Evolutionary conservation across 257 asterid species (phyloP).

Genomic region (Solanum medicagineum): DNA sequence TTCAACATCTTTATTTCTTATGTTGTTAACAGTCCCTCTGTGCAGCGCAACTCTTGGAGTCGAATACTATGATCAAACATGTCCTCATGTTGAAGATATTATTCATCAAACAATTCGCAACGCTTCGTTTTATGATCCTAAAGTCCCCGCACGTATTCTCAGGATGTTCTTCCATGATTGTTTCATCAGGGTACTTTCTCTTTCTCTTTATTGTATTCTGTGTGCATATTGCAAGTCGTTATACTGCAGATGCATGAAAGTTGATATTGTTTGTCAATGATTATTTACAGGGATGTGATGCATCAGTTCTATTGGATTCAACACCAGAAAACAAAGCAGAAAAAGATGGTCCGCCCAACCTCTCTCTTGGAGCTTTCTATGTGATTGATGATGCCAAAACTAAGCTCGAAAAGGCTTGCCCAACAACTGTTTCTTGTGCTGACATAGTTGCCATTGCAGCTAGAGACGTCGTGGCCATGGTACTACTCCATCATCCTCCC

Average conservation of each 20-base stretch:
- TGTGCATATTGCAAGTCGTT: background rate
- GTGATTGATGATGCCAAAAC: slow-evolving; percentile 61
- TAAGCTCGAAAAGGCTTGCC: slow-evolving; percentile 55
- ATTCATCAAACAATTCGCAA: slow-evolving; percentile 29
- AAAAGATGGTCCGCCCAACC: slow-evolving; percentile 70
- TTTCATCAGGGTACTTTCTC: slow-evolving; percentile 42
- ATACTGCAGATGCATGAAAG: too few relatives aligned
- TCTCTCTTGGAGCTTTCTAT: slow-evolving; percentile 51
- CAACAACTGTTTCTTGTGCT: slow-evolving; percentile 66
- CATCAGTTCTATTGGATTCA: slow-evolving; percentile 64
- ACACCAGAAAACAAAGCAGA: slow-evolving; percentile 56
- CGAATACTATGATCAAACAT: slow-evolving; percentile 42
- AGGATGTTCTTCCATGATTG: slow-evolving; percentile 86
- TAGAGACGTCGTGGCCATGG: slow-evolving; percentile 53
- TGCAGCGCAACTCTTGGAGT: slow-evolving; percentile 42
- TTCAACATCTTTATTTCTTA: slow-evolving; percentile 3
- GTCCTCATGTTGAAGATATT: slow-evolving; percentile 59
- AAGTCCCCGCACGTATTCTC: slow-evolving; percentile 62
- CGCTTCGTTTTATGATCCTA: slow-evolving; percentile 37
- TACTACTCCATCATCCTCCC: slow-evolving; percentile 5
- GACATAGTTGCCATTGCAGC: slow-evolving; percentile 64
- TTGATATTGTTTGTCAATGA: background rate
- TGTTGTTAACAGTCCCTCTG: slow-evolving; percentile 7
- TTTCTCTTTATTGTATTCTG: background rate
- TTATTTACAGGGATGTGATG: slow-evolving; percentile 65